Base-by-base conservation (phyloP, 2,329 filamentous ascomycete species). In the Botrytis porri region DNA sequence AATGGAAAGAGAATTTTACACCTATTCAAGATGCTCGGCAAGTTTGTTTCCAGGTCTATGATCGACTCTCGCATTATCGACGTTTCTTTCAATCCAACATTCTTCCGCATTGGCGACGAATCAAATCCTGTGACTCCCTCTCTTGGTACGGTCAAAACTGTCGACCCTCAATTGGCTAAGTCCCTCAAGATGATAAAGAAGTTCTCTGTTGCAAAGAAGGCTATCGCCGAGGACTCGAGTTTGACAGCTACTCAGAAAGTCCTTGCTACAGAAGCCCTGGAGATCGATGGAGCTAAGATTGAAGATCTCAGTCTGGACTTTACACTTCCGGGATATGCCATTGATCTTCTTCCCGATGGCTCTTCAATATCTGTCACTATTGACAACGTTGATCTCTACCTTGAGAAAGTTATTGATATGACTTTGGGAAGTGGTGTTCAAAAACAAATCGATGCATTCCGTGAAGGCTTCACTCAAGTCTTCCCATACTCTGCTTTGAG, bases 41-140 rank as follows among this genome's bases (percentile, higher is more conserved):
- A 98, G 80, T 99, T 99, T 81, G 95, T 98, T 65, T 96, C 97
- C 43, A 90, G 96, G 69, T 98, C 96, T 0, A 98, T 99, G 96
- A 91, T 99, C 70, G 96, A 99, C 81, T 98, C 95, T 1, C 90
- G 96, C 71, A 98, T 99, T 81, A 98, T 99, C 77, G 96, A 99
- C 79, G 90, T 99, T 77, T 96, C 95, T 72, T 96, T 99, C 83
- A 99, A 98, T 80, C 93, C 96, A 2, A 97, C 94, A 9, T 98
- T 99, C 85, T 99, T 99, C 90, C 93, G 95, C 73, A 93, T 98
- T 76, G 93, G 93, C 25, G 93, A 97, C 78, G 87, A 79, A 67
- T 79, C 84, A 22, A 85, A 84, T 25, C 84, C 89, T 0, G 90
- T 97, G 6, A 90, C 90, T 35, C 94, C 95, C 20, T 97, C 95